Base-by-base conservation (phyloP, 2,329 filamentous ascomycete species). In the Diplocarpon rosae region DNA sequence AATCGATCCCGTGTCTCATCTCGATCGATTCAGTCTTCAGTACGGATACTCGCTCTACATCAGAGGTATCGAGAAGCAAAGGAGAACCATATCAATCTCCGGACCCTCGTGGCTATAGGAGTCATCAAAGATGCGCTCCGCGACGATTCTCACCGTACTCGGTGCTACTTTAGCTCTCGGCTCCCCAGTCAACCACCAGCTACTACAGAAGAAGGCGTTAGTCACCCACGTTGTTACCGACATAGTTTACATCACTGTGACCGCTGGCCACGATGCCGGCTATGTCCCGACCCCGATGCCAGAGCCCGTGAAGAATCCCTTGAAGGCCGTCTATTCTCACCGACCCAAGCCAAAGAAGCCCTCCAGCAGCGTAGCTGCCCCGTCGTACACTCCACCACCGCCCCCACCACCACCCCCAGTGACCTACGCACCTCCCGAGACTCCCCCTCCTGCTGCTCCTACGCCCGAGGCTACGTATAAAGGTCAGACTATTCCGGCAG, bases 101-200 rank as follows among this genome's bases (percentile, higher is more conserved):
- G 7, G 30, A 32, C 51, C 48, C 56, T 52, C 52, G 50, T 51
- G 52, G 56, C 46, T 52, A 58, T 54, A 52, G 53, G 40, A 39
- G 45, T 45, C 36, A 37, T 39, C 43, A 32, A 66, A 62, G 45
- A 69, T 69, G 66, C 65, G 60, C 60, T 63, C 59, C 42, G 66
- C 65, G 29, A 57, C 60, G 43, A 42, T 66, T 35, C 41, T 67
- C 52, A 56, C 57, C 34, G 56, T 62, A 40, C 51, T 62, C 51
- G 54, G 58, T 44, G 64, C 63, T 40, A 54, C 56, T 37, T 47
- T 65, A 46, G 64, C 58, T 46, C 39, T 61, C 39, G 61, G 61
- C 38, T 57, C 50, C 24, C 64, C 65, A 17, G 32, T 65, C 33
- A n/a, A n/a, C n/a, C 51, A 58, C 43, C 49, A 50, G 44, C 60